Evolutionary conservation across 2,329 filamentous ascomycete genomes (phyloP).

Genomic region (Dryadomyces quercivorus): DNA sequence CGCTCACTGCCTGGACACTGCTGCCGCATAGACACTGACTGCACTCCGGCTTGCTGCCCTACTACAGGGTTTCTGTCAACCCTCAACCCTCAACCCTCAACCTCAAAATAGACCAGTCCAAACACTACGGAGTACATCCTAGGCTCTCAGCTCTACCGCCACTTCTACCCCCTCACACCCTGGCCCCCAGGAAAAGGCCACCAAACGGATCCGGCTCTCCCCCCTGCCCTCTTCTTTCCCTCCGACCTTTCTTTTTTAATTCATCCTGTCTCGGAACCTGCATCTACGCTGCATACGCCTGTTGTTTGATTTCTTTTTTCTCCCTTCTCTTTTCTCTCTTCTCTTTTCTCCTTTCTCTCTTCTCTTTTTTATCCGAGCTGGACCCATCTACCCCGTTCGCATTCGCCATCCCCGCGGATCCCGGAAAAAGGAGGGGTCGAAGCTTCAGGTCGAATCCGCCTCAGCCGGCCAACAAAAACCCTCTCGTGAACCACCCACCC

Average conservation of each 20-base stretch:
- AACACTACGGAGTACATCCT: not conserved
- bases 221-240: not conserved
- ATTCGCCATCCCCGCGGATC: slow-evolving; percentile 10
- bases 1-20: not conserved
- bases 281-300: not conserved
- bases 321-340: too few relatives aligned
- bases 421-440: slow-evolving; percentile 13
- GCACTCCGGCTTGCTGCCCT: not conserved
- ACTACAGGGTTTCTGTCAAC: too few relatives aligned
- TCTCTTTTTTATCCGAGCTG: not conserved
- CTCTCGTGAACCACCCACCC: not conserved
- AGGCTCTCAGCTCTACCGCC: not conserved
- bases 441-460: slow-evolving; percentile 7
- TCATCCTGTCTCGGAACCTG: not conserved
- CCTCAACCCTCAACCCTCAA: too few relatives aligned
- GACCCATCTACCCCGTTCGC: not conserved
- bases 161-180: not conserved
- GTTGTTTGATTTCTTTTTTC: not conserved
- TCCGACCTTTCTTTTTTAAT: not conserved
- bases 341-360: too few relatives aligned
- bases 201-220: slow-evolving; percentile 1
- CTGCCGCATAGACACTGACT: not conserved
- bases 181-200: not conserved
- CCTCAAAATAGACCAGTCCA: not conserved
- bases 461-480: not conserved